A percentile compares a stretch with the other conserved stretches of the same genome.
phyloP scores from a whole-genome alignment of 495 filamentous ascomycete species.

The Bryoglossum gracile region DNA sequence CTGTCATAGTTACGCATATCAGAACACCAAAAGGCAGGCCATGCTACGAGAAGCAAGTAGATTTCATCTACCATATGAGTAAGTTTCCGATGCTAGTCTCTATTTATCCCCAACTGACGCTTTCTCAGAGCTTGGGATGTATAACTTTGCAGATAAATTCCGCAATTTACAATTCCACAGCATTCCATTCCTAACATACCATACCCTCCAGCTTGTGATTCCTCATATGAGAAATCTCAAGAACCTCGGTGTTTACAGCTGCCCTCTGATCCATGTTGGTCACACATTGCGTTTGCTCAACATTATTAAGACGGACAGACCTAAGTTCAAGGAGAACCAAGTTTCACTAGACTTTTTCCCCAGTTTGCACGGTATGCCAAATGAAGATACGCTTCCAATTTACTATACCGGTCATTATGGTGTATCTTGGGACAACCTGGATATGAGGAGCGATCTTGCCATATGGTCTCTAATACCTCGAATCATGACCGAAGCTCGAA shows the following conservation, averaged over 20 bases:
- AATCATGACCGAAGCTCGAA: constrained; percentile 1
- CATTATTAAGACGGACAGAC: constrained; percentile 14
- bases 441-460: constrained; percentile 6
- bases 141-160: constrained; percentile 14
- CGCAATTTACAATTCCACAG: constrained; percentile 20
- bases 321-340: constrained; percentile 8
- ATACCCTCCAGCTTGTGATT: constrained; percentile 16
- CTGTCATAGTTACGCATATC: constrained; percentile 5
- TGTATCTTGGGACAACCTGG: constrained; percentile 21
- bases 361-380: constrained; percentile 14
- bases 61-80: constrained; percentile 11
- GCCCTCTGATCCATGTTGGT: constrained; percentile 22
- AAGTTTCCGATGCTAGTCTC: neutral
- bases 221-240: constrained; percentile 19
- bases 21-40: neutral
- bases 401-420: constrained; percentile 13
- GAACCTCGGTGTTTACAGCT: constrained; percentile 19
- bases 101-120: neutral
- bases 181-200: constrained; percentile 12
- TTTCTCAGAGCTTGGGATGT: constrained; percentile 5
- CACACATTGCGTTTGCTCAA: constrained; percentile 14
- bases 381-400: neutral
- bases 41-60: constrained; percentile 1
- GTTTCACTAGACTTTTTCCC: constrained; percentile 19
- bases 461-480: constrained; percentile 12